Evolutionary conservation across 495 filamentous ascomycete genomes (phyloP), one percentile per base, ranked within the genome.

Genomic region (Hypoxylon subgilvum): DNA sequence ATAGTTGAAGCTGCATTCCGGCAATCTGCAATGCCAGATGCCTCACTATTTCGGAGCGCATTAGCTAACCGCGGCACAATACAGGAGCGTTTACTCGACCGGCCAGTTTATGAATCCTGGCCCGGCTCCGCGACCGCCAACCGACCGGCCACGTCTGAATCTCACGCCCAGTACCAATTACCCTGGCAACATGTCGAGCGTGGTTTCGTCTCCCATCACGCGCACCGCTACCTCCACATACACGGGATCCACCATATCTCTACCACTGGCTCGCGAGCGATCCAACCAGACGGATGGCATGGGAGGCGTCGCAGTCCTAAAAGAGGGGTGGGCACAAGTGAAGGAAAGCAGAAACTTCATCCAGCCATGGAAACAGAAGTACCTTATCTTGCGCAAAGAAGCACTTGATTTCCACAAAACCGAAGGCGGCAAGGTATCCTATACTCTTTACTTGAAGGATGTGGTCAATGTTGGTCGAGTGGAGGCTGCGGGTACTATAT

Each of bases 91-190:
- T 65, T 90, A 89, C 72, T 76, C 83, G 38, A 76, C 79, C 52
- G 83, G 82, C 67, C 85, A 88, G 71, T 98, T 98, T 76, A 94
- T 97, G 88, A 97, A 97, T 69, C 92, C 94, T 51, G 91, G 94
- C 41, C 93, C 94, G 39, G 93, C 94, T 49, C 94, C 94, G 36
- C 86, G 88, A 57, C 94, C 94, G 39, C 94, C 94, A 10, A 86
- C 85, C 31, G 89, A 93, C 64, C 87, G 88, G 53, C 88, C 91
- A 49, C 88, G 88, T 60, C 84, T 96, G 56, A 86, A 85, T 50
- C 77, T 92, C 19, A 92, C 87, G 35, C 86, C 88, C 43, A 86
- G 80, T 52, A 76, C 79, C 51, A 88, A 84, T 63, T 80, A 90
- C 31, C 87, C 90, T 30, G 88, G 88, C 32, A 92, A 88, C 66